Conservation (phyloP, 805 yeast genomes). For the Starmerella potacharoeniae region DNA sequence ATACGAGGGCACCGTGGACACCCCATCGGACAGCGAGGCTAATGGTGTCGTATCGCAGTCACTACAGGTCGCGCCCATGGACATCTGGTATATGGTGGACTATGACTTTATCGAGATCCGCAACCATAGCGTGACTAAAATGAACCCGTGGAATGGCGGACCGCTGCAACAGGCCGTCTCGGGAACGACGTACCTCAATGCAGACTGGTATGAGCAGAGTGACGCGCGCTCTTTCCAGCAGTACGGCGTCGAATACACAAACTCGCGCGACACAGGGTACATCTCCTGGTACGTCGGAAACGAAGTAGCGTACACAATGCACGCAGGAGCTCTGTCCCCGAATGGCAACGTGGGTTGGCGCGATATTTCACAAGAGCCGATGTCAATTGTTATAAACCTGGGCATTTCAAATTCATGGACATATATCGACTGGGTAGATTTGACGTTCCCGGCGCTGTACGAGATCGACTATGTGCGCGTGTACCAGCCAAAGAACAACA, state of each 20-base stretch:
- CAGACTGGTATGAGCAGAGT: slow-evolving; percentile 70
- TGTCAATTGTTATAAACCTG: slow-evolving; percentile 76
- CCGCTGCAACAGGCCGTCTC: slow-evolving; percentile 91
- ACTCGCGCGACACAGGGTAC: slow-evolving; percentile 49
- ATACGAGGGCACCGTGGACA: slow-evolving; percentile 61
- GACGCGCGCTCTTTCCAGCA: slow-evolving; percentile 44
- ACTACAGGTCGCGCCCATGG: slow-evolving; percentile 83
- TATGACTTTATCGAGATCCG: slow-evolving; percentile 65
- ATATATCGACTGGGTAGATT: slow-evolving; percentile 73
- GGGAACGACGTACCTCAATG: slow-evolving; percentile 65
- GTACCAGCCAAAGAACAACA: slow-evolving; percentile 64
- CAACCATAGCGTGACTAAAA: slow-evolving; percentile 55
- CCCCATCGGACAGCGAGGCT: slow-evolving; percentile 26
- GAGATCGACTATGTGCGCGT: slow-evolving; percentile 75
- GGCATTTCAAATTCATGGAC: slow-evolving; percentile 91
- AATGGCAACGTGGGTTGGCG: slow-evolving; percentile 86
- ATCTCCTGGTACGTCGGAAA: slow-evolving; percentile 80
- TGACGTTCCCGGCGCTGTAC: slow-evolving; percentile 67
- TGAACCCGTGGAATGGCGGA: slow-evolving; percentile 87
- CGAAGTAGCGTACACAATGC: slow-evolving; percentile 60
- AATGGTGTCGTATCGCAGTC: slow-evolving; percentile 66
- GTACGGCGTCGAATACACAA: slow-evolving; percentile 66
- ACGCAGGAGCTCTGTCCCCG: slow-evolving; percentile 68
- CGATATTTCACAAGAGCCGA: slow-evolving; percentile 75
- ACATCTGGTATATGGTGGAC: slow-evolving; percentile 89